Base-by-base conservation (phyloP, 2,329 filamentous ascomycete genomes). In the Gaeumannomyces sp. region DNA sequence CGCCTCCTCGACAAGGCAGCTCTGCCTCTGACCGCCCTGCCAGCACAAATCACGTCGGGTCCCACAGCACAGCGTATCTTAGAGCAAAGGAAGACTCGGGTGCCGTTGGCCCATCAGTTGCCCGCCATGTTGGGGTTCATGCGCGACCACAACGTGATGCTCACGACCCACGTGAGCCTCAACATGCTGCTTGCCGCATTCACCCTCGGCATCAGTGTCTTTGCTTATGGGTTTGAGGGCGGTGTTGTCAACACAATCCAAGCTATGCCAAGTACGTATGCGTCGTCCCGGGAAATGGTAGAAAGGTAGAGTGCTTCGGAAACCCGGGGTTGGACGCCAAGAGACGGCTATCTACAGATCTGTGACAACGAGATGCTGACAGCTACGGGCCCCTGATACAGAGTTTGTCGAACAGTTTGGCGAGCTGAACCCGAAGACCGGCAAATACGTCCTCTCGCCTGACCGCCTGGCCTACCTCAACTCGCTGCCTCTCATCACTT, bases 381-480 rank as follows among this genome's bases (percentile, higher is more conserved):
- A 25, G 6, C 16, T 22, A n/a, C 2, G 19, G 45, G 2, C 8
- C 22, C 22, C 45, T 25, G 22, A n/a, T 28, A 10, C 28, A 35
- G n/a, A 45, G 13, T 70, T 68, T 25, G 66, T 69, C 28, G 33
- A 63, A 28, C 64, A 65, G 19, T 70, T 70, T 31, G 69, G 68
- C 7, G 65, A 69, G 29, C 64, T 27, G 19, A 45, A 68, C 6
- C 62, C 66, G 5, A 64, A 25, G 13, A 67, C 67, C 45, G 62
- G 65, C 3, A 64, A 50, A 7, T 68, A 38, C 19, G 65, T 64
- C 1, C 67, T 70, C 25, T 67, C 66, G 3, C 65, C 69, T 0
- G 66, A 64, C 16, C 68, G 66, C 28, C 64, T 71, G 35, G 68
- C 69, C 25, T 69, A 68, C 58, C 67, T 71, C 61, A 71, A 71